Percentiles rank a stretch among this genome's conserved stretches.
These are phyloP conservation scores for Verticillium nubilum DNA, from an alignment of 2,329 filamentous ascomycete genomes.

Conservation along the genomic window DNA sequence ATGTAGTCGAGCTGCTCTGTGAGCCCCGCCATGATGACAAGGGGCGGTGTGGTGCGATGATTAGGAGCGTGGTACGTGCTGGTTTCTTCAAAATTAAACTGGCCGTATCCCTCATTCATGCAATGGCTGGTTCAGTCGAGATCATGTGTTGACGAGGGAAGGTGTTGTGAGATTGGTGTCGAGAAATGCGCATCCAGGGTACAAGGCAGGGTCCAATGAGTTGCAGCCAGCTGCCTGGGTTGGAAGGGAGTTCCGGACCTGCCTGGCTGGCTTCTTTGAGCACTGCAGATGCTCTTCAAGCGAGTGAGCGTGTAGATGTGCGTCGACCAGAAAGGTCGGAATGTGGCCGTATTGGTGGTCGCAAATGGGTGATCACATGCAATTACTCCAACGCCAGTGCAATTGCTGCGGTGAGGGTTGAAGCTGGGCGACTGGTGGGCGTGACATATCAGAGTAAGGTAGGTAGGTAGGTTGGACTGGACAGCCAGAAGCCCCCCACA, in stretches of 20 bases:
- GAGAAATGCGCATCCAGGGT: neutral
- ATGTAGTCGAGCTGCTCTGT: constrained; percentile 20
- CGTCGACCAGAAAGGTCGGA: neutral
- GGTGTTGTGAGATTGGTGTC: neutral
- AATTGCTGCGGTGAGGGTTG: neutral
- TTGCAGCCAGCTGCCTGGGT: neutral
- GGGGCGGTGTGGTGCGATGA: neutral
- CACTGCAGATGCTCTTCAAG: neutral
- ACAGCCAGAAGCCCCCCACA: no score
- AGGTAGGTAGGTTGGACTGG: neutral
- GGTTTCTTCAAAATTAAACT: neutral
- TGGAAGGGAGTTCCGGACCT: neutral
- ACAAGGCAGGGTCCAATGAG: neutral
- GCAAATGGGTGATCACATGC: neutral
- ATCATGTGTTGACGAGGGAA: neutral
- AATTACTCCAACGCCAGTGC: neutral
- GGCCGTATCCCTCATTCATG: neutral
- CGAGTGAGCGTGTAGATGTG: neutral
- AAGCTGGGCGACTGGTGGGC: neutral
- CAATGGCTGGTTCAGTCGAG: neutral
- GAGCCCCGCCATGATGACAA: neutral
- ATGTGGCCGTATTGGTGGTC: neutral
- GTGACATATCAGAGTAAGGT: no score
- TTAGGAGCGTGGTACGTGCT: neutral
- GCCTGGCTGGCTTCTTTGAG: neutral